Evolutionary conservation across 305 asterid genomes (phyloP).

Genomic region (Fraxinus dipetala): DNA sequence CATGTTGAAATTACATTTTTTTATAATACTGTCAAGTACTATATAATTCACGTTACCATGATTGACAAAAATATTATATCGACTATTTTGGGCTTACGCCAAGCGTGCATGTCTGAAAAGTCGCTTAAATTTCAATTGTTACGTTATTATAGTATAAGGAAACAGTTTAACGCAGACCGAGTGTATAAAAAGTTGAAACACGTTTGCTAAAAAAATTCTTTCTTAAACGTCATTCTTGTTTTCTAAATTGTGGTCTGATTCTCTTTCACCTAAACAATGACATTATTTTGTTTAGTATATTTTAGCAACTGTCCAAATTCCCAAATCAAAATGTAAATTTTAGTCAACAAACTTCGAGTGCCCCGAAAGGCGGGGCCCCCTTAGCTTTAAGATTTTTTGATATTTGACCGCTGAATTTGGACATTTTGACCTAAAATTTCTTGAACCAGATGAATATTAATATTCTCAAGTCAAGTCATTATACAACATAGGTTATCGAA

Average conservation of each 20-base stretch:
- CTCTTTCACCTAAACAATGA: not conserved
- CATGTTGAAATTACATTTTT: no score
- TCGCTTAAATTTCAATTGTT: not conserved
- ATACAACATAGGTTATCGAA: not conserved
- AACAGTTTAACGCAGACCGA: not conserved
- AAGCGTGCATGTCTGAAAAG: conserved; percentile 18
- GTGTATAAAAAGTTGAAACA: not conserved
- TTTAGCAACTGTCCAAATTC: not conserved
- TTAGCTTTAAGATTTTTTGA: not conserved
- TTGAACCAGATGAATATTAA: not conserved
- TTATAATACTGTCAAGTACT: no score
- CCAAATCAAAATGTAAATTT: not conserved
- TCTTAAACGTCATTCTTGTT: not conserved
- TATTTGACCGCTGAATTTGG: not conserved
- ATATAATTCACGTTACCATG: not conserved
- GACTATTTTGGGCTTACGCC: conserved; percentile 1
- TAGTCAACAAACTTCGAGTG: not conserved
- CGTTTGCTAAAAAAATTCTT: not conserved
- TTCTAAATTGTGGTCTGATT: not conserved
- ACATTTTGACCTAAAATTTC: not conserved
- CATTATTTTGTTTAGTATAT: not conserved
- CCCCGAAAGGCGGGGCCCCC: not conserved
- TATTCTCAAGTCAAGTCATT: not conserved
- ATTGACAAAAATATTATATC: not conserved
- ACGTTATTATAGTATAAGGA: not conserved